These are phyloP conservation scores for Coffea humblotiana DNA, from an alignment of 305 asterid genomes.

Conservation along the genomic window DNA sequence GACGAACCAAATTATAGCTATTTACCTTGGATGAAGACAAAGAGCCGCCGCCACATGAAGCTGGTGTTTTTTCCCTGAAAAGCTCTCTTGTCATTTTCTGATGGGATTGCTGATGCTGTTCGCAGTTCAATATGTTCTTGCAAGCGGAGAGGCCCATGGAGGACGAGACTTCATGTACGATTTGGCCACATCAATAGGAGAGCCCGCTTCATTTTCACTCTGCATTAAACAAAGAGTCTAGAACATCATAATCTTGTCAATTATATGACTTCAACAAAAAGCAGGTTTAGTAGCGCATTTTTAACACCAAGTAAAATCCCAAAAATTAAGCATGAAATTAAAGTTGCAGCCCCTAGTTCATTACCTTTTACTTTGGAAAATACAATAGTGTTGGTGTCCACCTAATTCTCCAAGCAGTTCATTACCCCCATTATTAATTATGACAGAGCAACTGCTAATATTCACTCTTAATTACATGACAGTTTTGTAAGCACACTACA, in stretches of 20 bases:
- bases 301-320: not conserved
- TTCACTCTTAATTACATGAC: too few species aligned
- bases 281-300: not conserved
- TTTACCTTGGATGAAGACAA: constrained; percentile 61
- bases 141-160: constrained; percentile 69
- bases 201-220: constrained; percentile 58
- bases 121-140: constrained; percentile 37
- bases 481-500: too few species aligned
- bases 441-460: too few species aligned
- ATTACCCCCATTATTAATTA: too few species aligned
- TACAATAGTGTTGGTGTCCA: not conserved
- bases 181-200: constrained; percentile 80
- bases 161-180: constrained; percentile 75
- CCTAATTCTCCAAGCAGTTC: not conserved
- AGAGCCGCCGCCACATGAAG: constrained; percentile 46
- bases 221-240: constrained; percentile 25
- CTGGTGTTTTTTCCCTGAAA: constrained; percentile 46
- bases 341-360: not conserved
- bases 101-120: constrained; percentile 57
- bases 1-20: not conserved
- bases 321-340: not conserved
- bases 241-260: not conserved
- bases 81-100: constrained; percentile 41
- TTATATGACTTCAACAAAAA: not conserved
- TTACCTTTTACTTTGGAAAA: too few species aligned